These are phyloP conservation scores for Phaeolepiota aurea DNA, from an alignment of 768 basidiomycete genomes.

Conservation along the genomic window DNA sequence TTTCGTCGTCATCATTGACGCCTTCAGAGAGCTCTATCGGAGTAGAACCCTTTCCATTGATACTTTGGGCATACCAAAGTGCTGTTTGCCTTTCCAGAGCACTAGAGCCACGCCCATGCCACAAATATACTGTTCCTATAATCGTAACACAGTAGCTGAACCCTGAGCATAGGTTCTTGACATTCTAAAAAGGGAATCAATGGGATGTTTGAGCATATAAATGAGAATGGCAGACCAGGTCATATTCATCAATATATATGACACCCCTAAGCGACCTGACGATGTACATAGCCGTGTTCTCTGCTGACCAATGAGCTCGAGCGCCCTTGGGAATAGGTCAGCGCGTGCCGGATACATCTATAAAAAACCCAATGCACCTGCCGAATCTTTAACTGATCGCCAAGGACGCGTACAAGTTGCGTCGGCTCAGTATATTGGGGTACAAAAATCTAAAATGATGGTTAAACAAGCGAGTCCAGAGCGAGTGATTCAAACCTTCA, in stretches of 20 bases:
- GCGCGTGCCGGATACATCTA: neutral
- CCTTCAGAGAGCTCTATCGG: conserved; percentile 57
- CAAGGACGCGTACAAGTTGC: conserved; percentile 55
- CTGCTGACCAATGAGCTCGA: conserved; percentile 65
- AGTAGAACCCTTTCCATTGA: conserved; percentile 27
- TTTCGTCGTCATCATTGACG: conserved; percentile 59
- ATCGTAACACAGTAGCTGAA: conserved; percentile 75
- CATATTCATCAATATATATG: conserved; percentile 62
- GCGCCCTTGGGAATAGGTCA: conserved; percentile 39
- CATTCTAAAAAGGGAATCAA: conserved; percentile 32
- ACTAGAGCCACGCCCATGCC: conserved; percentile 72
- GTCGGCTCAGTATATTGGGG: conserved; percentile 57
- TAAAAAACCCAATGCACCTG: conserved; percentile 39
- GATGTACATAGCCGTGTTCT: conserved; percentile 79
- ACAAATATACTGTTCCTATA: conserved; percentile 65
- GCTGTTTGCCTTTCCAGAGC: conserved; percentile 54
- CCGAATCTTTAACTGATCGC: conserved; percentile 63
- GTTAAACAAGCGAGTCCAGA: conserved; percentile 1
- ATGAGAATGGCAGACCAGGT: conserved; percentile 48
- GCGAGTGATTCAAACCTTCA: conserved; percentile 20
- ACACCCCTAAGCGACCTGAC: conserved; percentile 44
- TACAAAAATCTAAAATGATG: conserved; percentile 28
- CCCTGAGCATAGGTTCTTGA: conserved; percentile 73
- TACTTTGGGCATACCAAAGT: conserved; percentile 43
- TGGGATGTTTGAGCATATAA: no score